These are phyloP conservation scores for Balakata baccata DNA, from an alignment of 345 rosid species.

Conservation along the genomic window DNA sequence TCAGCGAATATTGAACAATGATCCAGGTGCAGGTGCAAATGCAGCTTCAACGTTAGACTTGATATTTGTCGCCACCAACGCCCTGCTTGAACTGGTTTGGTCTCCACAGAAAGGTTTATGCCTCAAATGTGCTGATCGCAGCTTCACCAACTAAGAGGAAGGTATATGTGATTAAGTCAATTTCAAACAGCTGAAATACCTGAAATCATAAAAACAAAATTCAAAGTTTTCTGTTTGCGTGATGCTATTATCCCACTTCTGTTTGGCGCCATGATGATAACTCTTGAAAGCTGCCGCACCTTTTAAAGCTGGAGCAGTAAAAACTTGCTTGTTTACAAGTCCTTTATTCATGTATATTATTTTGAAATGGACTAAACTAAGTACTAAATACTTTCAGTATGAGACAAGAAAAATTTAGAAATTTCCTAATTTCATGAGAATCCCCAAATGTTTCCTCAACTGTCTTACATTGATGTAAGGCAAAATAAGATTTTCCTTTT, in stretches of 20 bases:
- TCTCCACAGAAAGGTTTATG: conserved; percentile 75
- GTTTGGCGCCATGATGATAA: background rate
- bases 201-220: too few species aligned
- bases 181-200: too few species aligned
- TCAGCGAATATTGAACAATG: conserved; percentile 34
- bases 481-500: background rate
- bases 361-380: background rate
- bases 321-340: background rate
- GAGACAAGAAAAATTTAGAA: too few species aligned
- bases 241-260: background rate
- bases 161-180: too few species aligned
- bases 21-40: conserved; percentile 88
- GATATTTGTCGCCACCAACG: conserved; percentile 52
- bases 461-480: background rate
- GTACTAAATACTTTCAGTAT: background rate
- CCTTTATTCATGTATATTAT: background rate
- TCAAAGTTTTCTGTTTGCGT: too few species aligned
- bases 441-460: background rate
- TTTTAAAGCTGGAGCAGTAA: background rate
- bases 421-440: background rate
- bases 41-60: conserved; percentile 53
- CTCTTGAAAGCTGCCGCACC: background rate
- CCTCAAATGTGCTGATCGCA: conserved; percentile 68
- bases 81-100: conserved; percentile 85
- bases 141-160: conserved; percentile 39